Conservation (phyloP, 2,329 filamentous ascomycete genomes). For the Colletotrichum plurivorum region DNA sequence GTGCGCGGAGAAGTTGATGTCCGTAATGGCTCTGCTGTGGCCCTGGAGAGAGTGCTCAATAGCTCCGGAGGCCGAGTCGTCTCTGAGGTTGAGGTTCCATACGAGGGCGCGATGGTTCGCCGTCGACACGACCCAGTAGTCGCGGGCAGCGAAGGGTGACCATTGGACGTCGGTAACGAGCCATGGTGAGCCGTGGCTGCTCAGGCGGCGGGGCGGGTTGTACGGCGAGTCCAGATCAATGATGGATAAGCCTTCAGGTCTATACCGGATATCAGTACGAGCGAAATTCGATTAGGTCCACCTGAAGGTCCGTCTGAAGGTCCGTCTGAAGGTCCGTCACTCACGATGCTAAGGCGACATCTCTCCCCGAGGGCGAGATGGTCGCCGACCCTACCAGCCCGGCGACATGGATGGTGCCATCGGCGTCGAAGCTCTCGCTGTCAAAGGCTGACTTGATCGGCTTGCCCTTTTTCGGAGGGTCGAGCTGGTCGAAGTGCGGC, state of each 20-base stretch:
- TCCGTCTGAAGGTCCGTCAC: slow-evolving; percentile 50
- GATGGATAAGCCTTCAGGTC: slow-evolving; percentile 88
- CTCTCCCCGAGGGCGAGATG: slow-evolving; percentile 91
- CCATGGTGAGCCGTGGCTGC: slow-evolving; percentile 90
- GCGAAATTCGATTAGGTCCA: not conserved
- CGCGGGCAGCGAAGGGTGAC: slow-evolving; percentile 91
- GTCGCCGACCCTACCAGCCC: slow-evolving; percentile 89
- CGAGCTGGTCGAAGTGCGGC: slow-evolving; percentile 64
- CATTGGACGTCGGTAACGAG: slow-evolving; percentile 96
- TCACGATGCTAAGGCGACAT: slow-evolving; percentile 88
- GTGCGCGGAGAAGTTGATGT: slow-evolving; percentile 96
- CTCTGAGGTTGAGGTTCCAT: slow-evolving; percentile 88
- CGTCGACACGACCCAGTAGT: slow-evolving; percentile 95
- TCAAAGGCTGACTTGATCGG: slow-evolving; percentile 80
- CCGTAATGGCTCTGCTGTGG: slow-evolving; percentile 88
- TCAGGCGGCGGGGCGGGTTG: slow-evolving; percentile 85
- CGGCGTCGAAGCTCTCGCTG: slow-evolving; percentile 88
- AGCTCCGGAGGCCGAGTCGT: slow-evolving; percentile 77
- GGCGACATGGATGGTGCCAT: slow-evolving; percentile 87
- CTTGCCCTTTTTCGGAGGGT: slow-evolving; percentile 69
- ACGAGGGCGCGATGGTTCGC: slow-evolving; percentile 95
- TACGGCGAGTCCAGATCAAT: slow-evolving; percentile 93
- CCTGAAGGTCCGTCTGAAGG: too few relatives aligned
- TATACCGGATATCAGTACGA: slow-evolving; percentile 46
- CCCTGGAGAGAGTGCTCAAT: slow-evolving; percentile 92